These are phyloP conservation scores for Cytospora leucostoma DNA, from an alignment of 2,329 filamentous ascomycete genomes.

Conservation along the genomic window DNA sequence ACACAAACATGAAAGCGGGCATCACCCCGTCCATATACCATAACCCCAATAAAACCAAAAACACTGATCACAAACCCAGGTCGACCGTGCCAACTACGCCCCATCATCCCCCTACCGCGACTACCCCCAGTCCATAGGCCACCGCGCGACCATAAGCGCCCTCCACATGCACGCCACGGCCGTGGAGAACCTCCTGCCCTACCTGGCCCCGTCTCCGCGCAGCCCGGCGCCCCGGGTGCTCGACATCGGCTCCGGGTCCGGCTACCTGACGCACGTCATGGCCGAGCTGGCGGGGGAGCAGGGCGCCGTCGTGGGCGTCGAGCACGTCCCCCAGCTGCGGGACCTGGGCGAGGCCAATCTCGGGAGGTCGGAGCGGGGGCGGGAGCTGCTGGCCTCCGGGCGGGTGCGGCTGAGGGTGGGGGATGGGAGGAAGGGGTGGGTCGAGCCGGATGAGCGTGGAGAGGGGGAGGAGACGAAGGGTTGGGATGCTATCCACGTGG, in stretches of 20 bases:
- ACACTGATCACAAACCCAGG: slow-evolving; percentile 48
- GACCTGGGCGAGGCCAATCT: slow-evolving; percentile 67
- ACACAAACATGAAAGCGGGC: too few relatives aligned
- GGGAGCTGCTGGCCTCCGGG: slow-evolving; percentile 60
- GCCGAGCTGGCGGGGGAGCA: slow-evolving; percentile 69
- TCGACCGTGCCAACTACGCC: slow-evolving; percentile 86
- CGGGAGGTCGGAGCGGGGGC: slow-evolving; percentile 61
- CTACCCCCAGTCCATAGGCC: slow-evolving; percentile 56
- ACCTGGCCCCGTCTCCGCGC: slow-evolving; percentile 40
- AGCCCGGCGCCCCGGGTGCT: slow-evolving; percentile 56
- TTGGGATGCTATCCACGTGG: slow-evolving; percentile 96
- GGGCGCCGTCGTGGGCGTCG: slow-evolving; percentile 66
- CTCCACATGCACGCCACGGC: slow-evolving; percentile 64
- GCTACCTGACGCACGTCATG: slow-evolving; percentile 86
- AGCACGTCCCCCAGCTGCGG: slow-evolving; percentile 68
- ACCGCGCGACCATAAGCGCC: slow-evolving; percentile 58
- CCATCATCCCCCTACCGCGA: slow-evolving; percentile 68
- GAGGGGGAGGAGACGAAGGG: slow-evolving; percentile 46
- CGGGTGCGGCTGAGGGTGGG: slow-evolving; percentile 72
- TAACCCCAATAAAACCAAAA: background rate
- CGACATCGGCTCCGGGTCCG: slow-evolving; percentile 74
- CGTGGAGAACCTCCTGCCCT: slow-evolving; percentile 50
- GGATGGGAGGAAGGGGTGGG: slow-evolving; percentile 71
- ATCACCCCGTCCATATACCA: too few relatives aligned
- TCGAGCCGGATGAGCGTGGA: slow-evolving; percentile 42